phyloP scores from a whole-genome alignment of 148 eudicot species.

The Agrostemma githago region DNA sequence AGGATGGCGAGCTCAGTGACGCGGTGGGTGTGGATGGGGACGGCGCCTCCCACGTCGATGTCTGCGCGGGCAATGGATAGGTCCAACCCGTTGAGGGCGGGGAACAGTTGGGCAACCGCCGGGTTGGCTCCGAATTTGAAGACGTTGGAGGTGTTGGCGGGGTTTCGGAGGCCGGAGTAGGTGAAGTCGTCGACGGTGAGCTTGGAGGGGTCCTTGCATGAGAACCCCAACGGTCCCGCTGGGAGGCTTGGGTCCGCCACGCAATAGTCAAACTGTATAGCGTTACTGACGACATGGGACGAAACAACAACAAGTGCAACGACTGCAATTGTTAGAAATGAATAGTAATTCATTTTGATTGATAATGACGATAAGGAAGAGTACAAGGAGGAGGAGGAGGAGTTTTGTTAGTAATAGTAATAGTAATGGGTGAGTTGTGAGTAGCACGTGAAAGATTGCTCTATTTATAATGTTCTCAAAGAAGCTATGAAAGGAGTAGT shows the following conservation, averaged over 20 bases:
- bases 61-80: not conserved
- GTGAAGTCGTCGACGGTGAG: not conserved
- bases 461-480: not conserved
- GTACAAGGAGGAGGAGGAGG: no score
- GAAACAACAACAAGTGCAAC: not conserved
- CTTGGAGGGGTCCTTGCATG: slow-evolving; percentile 1
- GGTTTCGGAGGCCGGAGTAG: not conserved
- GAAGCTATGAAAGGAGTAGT: no score
- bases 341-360: no score
- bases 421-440: no score
- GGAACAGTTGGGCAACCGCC: not conserved
- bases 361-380: no score
- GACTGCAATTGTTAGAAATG: not conserved
- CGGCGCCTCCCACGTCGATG: not conserved
- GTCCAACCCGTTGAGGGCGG: not conserved
- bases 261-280: not conserved
- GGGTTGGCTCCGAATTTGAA: not conserved
- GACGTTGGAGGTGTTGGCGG: not conserved
- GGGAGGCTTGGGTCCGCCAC: slow-evolving; percentile 1
- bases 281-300: not conserved
- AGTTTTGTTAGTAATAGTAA: no score
- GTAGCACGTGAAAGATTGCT: not conserved
- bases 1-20: not conserved
- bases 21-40: slow-evolving; percentile 2
- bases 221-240: not conserved